Conservation (phyloP, 2,329 filamentous ascomycete genomes). For the Neopestalotiopsis clavispora region DNA sequence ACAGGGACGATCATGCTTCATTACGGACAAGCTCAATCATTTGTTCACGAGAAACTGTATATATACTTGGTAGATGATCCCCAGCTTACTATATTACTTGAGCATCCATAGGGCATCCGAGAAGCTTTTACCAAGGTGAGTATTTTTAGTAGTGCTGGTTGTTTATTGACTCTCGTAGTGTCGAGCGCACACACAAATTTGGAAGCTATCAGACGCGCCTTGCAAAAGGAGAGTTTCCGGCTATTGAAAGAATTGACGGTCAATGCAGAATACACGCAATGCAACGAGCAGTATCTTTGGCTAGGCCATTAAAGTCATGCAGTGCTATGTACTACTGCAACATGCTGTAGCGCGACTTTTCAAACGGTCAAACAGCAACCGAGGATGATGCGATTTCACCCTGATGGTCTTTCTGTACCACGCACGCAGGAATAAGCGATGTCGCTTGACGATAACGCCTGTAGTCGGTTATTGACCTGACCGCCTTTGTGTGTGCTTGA, state of each 20-base stretch:
- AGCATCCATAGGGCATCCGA: too few relatives aligned
- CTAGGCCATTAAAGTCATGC: not conserved
- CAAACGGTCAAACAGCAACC: not conserved
- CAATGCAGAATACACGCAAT: too few relatives aligned
- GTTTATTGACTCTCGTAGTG: too few relatives aligned
- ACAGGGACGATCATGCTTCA: not conserved
- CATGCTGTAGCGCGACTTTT: not conserved
- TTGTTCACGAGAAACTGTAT: not conserved
- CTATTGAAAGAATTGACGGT: too few relatives aligned
- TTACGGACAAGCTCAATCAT: not conserved
- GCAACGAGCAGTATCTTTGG: too few relatives aligned
- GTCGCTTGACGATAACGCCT: not conserved
- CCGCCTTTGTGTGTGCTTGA: not conserved
- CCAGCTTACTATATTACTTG: too few relatives aligned
- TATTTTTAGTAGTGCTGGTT: too few relatives aligned
- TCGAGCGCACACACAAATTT: too few relatives aligned
- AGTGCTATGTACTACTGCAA: not conserved
- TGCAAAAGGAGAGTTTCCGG: too few relatives aligned
- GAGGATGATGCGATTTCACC: not conserved
- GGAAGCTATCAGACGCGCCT: too few relatives aligned
- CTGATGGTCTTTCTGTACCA: not conserved
- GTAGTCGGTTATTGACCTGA: not conserved
- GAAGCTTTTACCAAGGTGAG: too few relatives aligned
- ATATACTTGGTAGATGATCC: not conserved
- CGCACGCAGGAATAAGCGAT: not conserved